These are phyloP conservation scores for Spathaspora sp. DNA, from an alignment of 805 yeast species.

Conservation along the genomic window DNA sequence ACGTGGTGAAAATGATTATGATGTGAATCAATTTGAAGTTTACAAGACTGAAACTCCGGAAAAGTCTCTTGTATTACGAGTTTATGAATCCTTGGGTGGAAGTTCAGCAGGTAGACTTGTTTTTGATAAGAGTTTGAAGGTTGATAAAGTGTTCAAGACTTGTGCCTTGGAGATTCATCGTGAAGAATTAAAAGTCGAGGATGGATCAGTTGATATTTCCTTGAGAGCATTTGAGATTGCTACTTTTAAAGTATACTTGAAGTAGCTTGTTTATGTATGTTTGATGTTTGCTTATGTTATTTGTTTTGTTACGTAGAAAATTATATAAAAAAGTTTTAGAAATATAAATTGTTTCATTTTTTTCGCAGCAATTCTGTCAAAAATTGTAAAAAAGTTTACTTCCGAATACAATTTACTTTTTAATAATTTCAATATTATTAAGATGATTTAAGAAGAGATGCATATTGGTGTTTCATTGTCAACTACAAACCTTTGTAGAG, in stretches of 20 bases:
- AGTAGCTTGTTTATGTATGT: slow-evolving; percentile 5
- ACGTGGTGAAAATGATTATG: slow-evolving; percentile 81
- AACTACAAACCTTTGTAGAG: too few species aligned
- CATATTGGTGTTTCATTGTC: too few species aligned
- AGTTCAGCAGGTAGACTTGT: slow-evolving; percentile 49
- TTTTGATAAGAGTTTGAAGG: slow-evolving; percentile 36
- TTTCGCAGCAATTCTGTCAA: not conserved
- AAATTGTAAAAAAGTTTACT: not conserved
- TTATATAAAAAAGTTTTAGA: not conserved
- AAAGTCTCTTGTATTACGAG: slow-evolving; percentile 56
- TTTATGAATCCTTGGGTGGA: slow-evolving; percentile 90
- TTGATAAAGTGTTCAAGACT: slow-evolving; percentile 49
- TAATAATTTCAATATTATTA: too few species aligned
- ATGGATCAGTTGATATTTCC: slow-evolving; percentile 34
- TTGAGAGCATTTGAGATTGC: slow-evolving; percentile 81
- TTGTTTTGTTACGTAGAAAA: not conserved
- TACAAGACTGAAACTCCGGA: slow-evolving; percentile 41
- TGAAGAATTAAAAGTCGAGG: slow-evolving; percentile 34
- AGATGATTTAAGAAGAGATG: too few species aligned
- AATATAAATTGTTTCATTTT: not conserved
- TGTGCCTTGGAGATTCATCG: slow-evolving; percentile 55
- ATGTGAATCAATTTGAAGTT: slow-evolving; percentile 42
- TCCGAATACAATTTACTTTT: too few species aligned
- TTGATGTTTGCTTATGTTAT: not conserved
- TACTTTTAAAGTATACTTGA: slow-evolving; percentile 49